phyloP scores from a whole-genome alignment of 2,329 filamentous ascomycete species.

The Paracamarosporium sp. region DNA sequence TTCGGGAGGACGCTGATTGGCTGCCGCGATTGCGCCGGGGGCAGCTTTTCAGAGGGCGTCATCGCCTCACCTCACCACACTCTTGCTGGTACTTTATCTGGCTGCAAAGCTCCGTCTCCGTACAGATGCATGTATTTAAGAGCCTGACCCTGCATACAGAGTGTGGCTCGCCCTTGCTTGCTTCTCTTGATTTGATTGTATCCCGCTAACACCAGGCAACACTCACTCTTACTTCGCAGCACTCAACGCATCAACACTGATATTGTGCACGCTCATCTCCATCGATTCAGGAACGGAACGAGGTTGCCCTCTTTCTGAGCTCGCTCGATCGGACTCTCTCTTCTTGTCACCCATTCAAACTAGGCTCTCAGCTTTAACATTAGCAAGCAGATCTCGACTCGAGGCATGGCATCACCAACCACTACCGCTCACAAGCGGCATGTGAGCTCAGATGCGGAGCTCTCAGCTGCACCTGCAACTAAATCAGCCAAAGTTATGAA shows the following conservation, averaged over 20 bases:
- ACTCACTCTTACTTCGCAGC: not conserved
- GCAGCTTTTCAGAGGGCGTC: conserved; percentile 6
- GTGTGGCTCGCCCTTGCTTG: conserved; percentile 9
- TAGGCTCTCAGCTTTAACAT: no score
- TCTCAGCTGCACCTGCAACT: not conserved
- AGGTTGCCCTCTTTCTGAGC: no score
- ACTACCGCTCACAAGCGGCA: not conserved
- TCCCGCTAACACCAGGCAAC: not conserved
- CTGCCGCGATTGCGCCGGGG: not conserved
- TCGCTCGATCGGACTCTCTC: no score
- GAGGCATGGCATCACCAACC: not conserved
- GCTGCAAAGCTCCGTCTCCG: not conserved
- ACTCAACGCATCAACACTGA: not conserved
- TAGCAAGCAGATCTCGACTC: no score
- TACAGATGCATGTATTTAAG: not conserved
- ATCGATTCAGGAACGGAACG: no score
- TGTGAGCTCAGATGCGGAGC: not conserved
- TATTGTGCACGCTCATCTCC: not conserved
- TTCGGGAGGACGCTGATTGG: conserved; percentile 27
- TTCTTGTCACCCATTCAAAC: no score
- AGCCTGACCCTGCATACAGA: not conserved
- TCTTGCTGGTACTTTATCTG: not conserved
- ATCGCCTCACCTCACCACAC: conserved; percentile 2
- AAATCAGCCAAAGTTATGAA: not conserved
- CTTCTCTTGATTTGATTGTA: not conserved